phyloP scores from a whole-genome alignment of 225 moss, liverwort and hornwort genomes.

The Pseudisothecium myosuroides region DNA sequence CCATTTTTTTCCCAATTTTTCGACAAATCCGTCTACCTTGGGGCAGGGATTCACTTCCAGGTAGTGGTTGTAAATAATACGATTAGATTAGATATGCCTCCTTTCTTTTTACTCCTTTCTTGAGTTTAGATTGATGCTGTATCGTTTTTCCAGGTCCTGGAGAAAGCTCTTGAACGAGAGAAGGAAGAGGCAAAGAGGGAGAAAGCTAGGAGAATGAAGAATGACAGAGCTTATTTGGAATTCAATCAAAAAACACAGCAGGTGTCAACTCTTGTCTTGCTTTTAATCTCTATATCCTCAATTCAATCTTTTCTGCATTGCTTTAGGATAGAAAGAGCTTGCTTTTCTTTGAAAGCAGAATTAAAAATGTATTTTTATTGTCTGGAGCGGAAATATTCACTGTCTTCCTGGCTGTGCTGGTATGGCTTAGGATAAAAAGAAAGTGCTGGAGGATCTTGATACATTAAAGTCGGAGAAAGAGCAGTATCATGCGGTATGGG shows the following conservation, averaged over 20 bases:
- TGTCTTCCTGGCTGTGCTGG: neutral
- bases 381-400: neutral
- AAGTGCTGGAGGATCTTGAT: constrained; percentile 55
- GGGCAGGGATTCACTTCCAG: neutral
- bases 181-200: constrained; percentile 65
- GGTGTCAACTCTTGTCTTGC: constrained; percentile 10
- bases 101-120: neutral
- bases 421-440: constrained; percentile 52
- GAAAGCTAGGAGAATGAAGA: constrained; percentile 54
- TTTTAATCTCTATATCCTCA: neutral
- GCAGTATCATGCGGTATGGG: constrained; percentile 43
- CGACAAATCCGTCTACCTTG: neutral
- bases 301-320: neutral
- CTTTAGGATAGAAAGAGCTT: neutral
- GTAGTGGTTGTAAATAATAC: no score
- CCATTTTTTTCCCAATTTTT: no score
- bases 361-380: neutral
- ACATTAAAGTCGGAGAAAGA: constrained; percentile 50
- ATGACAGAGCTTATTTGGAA: constrained; percentile 69
- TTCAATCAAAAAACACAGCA: constrained; percentile 59
- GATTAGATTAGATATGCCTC: no score
- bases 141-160: constrained; percentile 42
- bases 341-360: neutral
- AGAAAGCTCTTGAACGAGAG: constrained; percentile 88
- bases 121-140: neutral